These are phyloP conservation scores for Globisporangium abappressorium DNA, from an alignment of 352 stramenopile species.

Conservation along the genomic window DNA sequence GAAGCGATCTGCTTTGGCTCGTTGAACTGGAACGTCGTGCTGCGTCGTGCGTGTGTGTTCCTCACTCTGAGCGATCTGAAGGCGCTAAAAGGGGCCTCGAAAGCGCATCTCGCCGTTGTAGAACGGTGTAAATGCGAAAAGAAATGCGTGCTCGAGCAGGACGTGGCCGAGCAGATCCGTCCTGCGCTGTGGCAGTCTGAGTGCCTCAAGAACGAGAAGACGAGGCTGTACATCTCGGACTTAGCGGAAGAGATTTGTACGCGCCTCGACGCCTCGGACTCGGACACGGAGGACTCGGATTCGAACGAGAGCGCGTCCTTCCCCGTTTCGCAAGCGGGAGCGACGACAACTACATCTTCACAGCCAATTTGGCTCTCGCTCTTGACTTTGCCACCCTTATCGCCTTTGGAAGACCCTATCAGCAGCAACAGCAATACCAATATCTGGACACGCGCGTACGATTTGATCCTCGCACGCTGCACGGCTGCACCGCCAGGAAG, in stretches of 20 bases:
- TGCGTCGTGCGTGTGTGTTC: slow-evolving; percentile 24
- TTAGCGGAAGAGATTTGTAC: slow-evolving; percentile 49
- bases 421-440: not conserved
- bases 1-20: slow-evolving; percentile 34
- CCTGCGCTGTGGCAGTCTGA: slow-evolving; percentile 42
- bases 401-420: slow-evolving; percentile 12
- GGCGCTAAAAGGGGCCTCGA: slow-evolving; percentile 31
- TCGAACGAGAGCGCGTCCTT: slow-evolving; percentile 1
- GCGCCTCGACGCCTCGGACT: slow-evolving; percentile 37
- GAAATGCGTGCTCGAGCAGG: slow-evolving; percentile 27
- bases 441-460: slow-evolving; percentile 38
- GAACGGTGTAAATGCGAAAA: slow-evolving; percentile 24
- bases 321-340: not conserved
- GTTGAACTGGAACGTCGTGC: slow-evolving; percentile 27
- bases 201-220: slow-evolving; percentile 50
- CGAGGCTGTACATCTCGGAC: slow-evolving; percentile 43
- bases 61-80: slow-evolving; percentile 49
- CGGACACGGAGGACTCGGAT: slow-evolving; percentile 17
- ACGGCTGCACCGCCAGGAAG: slow-evolving; percentile 19
- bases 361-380: slow-evolving; percentile 17
- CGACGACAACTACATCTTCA: too few relatives aligned
- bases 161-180: slow-evolving; percentile 8
- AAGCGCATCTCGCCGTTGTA: slow-evolving; percentile 27
- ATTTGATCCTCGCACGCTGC: slow-evolving; percentile 47
- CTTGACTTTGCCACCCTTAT: not conserved